phyloP scores from a whole-genome alignment of 192 early-diverging fungal species.

The Coemansia sp. region DNA sequence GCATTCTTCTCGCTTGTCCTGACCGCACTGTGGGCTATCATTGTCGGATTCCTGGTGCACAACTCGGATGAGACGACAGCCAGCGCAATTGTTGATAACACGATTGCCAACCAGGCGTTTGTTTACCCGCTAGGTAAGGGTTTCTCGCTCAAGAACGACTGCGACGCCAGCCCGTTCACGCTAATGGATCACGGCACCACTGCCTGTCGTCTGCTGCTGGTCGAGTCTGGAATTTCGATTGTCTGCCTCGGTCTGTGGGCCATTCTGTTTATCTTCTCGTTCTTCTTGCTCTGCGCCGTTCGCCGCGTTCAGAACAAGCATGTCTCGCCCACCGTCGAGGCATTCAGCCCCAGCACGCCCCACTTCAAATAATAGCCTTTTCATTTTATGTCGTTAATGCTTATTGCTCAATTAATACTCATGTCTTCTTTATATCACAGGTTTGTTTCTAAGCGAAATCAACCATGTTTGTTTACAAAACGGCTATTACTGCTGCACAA shows the following conservation, averaged over 20 bases:
- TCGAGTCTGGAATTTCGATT: conserved; percentile 37
- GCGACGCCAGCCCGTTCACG: conserved; percentile 31
- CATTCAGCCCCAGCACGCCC: not conserved
- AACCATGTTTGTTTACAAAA: too few species aligned
- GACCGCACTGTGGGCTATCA: conserved; percentile 46
- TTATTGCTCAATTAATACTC: too few species aligned
- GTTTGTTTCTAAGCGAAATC: too few species aligned
- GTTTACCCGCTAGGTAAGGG: conserved; percentile 48
- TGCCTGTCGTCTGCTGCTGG: conserved; percentile 42
- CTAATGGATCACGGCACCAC: conserved; percentile 33
- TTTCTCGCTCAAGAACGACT: conserved; percentile 52
- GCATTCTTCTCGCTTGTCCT: conserved; percentile 36
- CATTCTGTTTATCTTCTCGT: conserved; percentile 28
- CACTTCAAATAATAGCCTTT: not conserved
- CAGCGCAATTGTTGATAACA: conserved; percentile 17
- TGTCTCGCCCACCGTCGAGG: not conserved
- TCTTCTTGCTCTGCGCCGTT: conserved; percentile 39
- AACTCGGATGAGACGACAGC: conserved; percentile 23
- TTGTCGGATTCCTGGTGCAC: conserved; percentile 44
- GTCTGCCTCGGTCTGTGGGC: conserved; percentile 45
- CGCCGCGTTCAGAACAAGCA: conserved; percentile 13
- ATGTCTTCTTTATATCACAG: too few species aligned
- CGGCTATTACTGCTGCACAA: too few species aligned
- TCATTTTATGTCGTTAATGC: not conserved
- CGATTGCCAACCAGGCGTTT: conserved; percentile 11